Evolutionary conservation across 163 green algal genomes (phyloP).

Genomic region (Volvox carteri): DNA sequence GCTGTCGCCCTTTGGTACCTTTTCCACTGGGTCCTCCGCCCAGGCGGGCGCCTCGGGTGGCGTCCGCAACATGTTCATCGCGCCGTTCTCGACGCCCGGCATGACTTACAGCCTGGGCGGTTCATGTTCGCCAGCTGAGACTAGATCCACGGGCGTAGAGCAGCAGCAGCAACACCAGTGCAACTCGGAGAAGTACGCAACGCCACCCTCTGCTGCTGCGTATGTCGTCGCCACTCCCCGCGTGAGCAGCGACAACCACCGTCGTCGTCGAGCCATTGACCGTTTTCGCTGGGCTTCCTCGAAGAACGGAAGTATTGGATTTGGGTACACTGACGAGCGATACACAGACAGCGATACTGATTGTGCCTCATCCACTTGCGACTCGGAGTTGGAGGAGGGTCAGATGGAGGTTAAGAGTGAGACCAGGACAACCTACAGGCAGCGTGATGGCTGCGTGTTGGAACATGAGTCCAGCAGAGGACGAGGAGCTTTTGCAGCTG

Average conservation of each 20-base stretch:
- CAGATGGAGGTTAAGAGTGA: not conserved
- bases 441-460: too few species aligned
- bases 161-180: too few species aligned
- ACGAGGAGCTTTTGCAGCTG: too few species aligned
- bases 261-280: not conserved
- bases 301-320: too few species aligned
- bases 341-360: not conserved
- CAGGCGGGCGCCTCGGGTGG: not conserved
- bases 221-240: not conserved
- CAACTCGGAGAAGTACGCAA: not conserved
- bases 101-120: not conserved
- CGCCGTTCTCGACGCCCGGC: not conserved
- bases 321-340: constrained; percentile 47
- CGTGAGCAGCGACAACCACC: not conserved
- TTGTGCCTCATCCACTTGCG: not conserved
- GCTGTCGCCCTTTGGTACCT: not conserved
- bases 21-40: not conserved
- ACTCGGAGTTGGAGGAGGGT: constrained; percentile 1
- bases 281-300: constrained; percentile 9
- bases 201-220: not conserved
- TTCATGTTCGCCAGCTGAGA: not conserved
- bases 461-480: too few species aligned
- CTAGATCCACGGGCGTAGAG: too few species aligned
- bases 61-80: not conserved
- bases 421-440: too few species aligned